phyloP scores from a whole-genome alignment of 176 grass and related monocot genomes.

The Typha latifolia region DNA sequence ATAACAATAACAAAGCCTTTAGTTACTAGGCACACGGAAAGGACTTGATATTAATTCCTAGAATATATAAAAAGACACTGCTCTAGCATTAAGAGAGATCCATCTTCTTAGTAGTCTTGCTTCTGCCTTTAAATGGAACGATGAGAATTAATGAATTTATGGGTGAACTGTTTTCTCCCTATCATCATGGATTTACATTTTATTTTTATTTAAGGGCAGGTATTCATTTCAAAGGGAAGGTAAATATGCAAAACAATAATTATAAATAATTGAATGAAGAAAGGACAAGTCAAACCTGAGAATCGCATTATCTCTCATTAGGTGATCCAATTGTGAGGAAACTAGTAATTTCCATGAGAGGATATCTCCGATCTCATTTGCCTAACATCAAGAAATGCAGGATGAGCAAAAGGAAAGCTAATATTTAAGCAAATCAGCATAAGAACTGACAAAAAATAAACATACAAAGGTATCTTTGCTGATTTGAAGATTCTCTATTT shows the following conservation, averaged over 20 bases:
- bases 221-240: neutral
- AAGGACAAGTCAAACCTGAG: conserved; percentile 43
- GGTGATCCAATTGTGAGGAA: conserved; percentile 66
- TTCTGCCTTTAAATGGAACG: neutral
- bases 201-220: neutral
- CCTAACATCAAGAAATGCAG: conserved; percentile 41
- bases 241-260: neutral
- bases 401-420: conserved; percentile 6
- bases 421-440: conserved; percentile 8
- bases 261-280: conserved; percentile 9
- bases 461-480: conserved; percentile 55
- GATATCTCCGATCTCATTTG: conserved; percentile 47
- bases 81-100: no score
- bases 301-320: conserved; percentile 39
- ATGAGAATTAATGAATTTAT: neutral
- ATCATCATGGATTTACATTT: neutral
- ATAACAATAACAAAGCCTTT: no score
- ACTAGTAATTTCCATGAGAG: conserved; percentile 55
- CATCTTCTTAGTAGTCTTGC: neutral
- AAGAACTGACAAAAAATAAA: conserved; percentile 14
- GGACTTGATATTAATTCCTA: no score
- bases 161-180: neutral
- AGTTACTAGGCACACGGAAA: no score
- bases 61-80: no score
- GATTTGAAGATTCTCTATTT: conserved; percentile 59